Conservation (phyloP, 2,329 filamentous ascomycete genomes). For the Fusarium equiseti region DNA sequence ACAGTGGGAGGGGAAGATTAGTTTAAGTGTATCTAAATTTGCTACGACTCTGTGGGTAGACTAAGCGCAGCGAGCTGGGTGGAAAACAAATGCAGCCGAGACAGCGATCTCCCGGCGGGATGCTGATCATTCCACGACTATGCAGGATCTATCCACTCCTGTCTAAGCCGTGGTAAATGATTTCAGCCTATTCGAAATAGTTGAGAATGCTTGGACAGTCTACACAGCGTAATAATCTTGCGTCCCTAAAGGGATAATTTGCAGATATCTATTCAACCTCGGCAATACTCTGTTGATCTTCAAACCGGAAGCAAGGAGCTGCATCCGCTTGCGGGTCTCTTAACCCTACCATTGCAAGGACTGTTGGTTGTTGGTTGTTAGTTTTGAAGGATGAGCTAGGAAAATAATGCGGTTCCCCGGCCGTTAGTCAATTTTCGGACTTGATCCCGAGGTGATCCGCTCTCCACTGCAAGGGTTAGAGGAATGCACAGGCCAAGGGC, state of each 20-base stretch:
- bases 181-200: background rate
- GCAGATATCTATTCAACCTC: background rate
- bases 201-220: background rate
- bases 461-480: background rate
- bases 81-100: background rate
- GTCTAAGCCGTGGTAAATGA: background rate
- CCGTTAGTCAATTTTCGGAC: background rate
- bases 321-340: background rate
- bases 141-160: fast-evolving
- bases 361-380: background rate
- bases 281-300: background rate
- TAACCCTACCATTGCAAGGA: too few relatives aligned
- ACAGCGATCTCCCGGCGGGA: background rate
- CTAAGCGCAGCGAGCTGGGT: background rate
- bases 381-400: background rate
- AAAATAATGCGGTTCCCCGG: background rate
- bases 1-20: background rate
- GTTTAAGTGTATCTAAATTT: background rate
- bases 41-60: background rate
- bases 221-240: background rate
- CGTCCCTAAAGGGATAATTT: background rate
- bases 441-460: background rate
- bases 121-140: background rate
- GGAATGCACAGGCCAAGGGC: background rate
- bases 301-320: background rate